Evolutionary conservation across 345 rosid genomes (phyloP).

Genomic region (Citrus inodora): DNA sequence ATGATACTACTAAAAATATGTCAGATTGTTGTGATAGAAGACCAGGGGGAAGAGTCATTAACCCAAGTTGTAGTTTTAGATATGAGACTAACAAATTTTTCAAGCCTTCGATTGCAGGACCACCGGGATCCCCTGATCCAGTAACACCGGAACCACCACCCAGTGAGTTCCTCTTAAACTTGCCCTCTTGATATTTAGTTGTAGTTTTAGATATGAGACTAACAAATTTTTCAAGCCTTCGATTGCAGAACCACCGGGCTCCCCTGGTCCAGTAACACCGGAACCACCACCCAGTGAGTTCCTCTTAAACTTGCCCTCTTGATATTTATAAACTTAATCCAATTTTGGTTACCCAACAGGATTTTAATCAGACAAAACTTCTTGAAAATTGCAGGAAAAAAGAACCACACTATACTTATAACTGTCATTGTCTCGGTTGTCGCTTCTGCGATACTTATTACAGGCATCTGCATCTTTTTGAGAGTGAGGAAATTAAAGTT

Average conservation of each 20-base stretch:
- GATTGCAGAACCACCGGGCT: not conserved
- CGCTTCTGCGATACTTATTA: conserved; percentile 1
- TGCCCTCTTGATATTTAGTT: not conserved
- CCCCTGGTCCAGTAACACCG: conserved; percentile 12
- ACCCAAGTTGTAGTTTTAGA: conserved; percentile 8
- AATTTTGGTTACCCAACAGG: not conserved
- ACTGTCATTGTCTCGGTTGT: not conserved
- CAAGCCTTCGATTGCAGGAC: not conserved
- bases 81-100: conserved; percentile 1
- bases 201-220: conserved; percentile 1
- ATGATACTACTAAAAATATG: not conserved
- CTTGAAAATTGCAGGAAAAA: conserved; percentile 17
- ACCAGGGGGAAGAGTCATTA: not conserved
- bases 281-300: not conserved
- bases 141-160: conserved; percentile 14
- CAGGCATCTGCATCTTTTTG: conserved; percentile 2
- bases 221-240: conserved; percentile 3
- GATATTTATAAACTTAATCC: not conserved
- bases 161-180: not conserved
- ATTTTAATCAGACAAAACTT: not conserved
- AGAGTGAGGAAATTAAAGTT: conserved; percentile 10
- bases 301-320: not conserved
- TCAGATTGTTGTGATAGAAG: not conserved
- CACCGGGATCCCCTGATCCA: not conserved
- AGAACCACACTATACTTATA: not conserved